A percentile compares a stretch with the other conserved stretches of the same genome.
Conservation (phyloP, 495 filamentous ascomycete genomes). For the Lentithecium fluviatile region DNA sequence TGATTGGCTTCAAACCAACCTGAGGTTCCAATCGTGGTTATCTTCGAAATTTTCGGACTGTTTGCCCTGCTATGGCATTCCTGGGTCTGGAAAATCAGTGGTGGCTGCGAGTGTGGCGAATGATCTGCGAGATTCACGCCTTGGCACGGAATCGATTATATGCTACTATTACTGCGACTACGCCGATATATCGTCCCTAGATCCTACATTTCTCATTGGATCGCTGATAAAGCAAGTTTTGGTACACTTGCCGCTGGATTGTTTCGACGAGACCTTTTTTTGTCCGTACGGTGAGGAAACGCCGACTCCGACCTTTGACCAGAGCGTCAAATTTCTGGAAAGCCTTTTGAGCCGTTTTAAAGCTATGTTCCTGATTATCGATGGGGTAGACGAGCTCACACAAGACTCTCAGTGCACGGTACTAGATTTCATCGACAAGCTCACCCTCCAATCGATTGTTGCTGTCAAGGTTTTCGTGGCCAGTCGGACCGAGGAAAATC, state of each 20-base stretch:
- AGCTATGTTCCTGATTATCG: slow-evolving; percentile 21
- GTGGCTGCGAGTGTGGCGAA: slow-evolving; percentile 21
- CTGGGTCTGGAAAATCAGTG: slow-evolving; percentile 33
- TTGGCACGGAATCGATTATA: not conserved
- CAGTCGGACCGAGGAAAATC: slow-evolving; percentile 18
- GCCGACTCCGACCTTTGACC: not conserved
- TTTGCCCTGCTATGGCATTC: slow-evolving; percentile 27
- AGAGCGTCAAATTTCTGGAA: not conserved
- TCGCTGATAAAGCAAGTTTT: slow-evolving; percentile 19
- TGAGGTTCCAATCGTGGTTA: not conserved
- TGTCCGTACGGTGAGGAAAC: not conserved
- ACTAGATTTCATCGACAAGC: not conserved
- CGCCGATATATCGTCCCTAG: slow-evolving; percentile 17
- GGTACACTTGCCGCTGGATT: slow-evolving; percentile 1
- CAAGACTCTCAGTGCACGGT: not conserved
- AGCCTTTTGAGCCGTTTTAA: slow-evolving; percentile 2
- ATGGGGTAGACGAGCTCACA: slow-evolving; percentile 29
- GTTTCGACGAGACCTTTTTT: slow-evolving; percentile 8
- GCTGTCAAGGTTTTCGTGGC: slow-evolving; percentile 15
- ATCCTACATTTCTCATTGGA: slow-evolving; percentile 9
- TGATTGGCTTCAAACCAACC: slow-evolving; percentile 11
- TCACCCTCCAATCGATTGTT: not conserved
- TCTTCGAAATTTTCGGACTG: slow-evolving; percentile 5
- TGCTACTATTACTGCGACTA: slow-evolving; percentile 34
- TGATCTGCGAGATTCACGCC: not conserved